Base-by-base conservation (phyloP, 176 grass and related monocot species). In the Ampelocalamus luodianensis region DNA sequence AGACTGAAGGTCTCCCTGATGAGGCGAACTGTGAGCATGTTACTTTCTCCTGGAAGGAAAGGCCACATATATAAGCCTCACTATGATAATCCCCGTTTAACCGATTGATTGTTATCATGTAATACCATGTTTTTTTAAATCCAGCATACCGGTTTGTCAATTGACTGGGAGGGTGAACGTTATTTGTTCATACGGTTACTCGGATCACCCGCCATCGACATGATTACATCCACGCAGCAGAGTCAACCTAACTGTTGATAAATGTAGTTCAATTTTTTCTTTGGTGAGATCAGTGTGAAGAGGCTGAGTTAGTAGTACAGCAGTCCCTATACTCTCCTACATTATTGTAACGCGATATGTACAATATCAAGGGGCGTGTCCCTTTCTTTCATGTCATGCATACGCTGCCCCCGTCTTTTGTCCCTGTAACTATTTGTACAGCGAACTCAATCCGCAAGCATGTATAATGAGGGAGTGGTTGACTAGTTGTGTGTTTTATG, bases 151-250 rank as follows among this genome's bases (percentile, higher is more conserved):
- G 27, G 17, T 69, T 87, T 79, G 61, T 79, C 10, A 54, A n/a
- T 84, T 87, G 36, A 48, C 9, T 36, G 50, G 62, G 51, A 75
- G 79, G 88, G 79, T 90, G 73, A 73, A 43, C 18, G 42, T 68
- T 56, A 62, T 56, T 37, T 90, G 79, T 87, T 87, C 68, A 87
- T 90, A 90, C 43, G 74, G 68, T 83, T 87, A 83, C 74, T 79
- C 2, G 34, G 74, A 79, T 87, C 84, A 83, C 49, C 84, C 79
- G 65, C 77, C 23, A 5, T 76, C 85, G 50, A 77, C 55, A 46
- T 65, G 14, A 62, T 78, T n/a, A 78, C 13, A 79, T 66, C 39
- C 20, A 39, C 56, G 39, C 29, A 10, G 7, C 13, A 17, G 76
- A 27, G 40, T 77, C 49, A 74, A n/a, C 49, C 34, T 90, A 86